These are phyloP conservation scores for Acer saccharum DNA, from an alignment of 345 rosid species.

Conservation along the genomic window DNA sequence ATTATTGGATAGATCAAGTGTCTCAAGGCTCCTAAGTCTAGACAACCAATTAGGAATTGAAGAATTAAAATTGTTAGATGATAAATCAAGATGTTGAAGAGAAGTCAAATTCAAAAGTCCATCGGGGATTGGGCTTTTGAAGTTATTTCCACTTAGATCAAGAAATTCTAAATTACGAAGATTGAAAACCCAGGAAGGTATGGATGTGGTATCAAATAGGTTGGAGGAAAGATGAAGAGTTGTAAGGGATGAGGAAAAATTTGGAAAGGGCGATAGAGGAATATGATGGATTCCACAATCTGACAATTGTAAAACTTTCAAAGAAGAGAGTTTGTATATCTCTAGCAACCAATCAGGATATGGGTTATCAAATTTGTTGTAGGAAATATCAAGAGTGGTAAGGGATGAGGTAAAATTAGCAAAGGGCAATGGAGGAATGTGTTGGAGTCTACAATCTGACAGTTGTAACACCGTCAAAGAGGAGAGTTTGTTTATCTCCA, in stretches of 20 bases:
- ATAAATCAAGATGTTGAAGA: not conserved
- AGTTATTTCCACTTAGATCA: not conserved
- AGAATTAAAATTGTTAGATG: not conserved
- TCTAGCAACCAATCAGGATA: not conserved
- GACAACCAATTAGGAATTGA: conserved; percentile 15
- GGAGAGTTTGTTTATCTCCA: conserved; percentile 12
- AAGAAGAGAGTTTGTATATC: conserved; percentile 13
- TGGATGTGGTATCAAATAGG: not conserved
- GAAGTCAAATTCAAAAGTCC: not conserved
- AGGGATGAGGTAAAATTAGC: conserved; percentile 22
- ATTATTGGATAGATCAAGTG: no score
- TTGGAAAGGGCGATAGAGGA: not conserved
- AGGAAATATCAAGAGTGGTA: not conserved
- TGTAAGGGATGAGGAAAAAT: conserved; percentile 20
- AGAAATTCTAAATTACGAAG: not conserved
- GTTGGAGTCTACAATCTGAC: not conserved
- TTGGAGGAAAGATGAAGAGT: not conserved
- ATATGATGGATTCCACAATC: not conserved
- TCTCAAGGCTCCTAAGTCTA: no score
- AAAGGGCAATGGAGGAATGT: not conserved
- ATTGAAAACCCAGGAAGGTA: not conserved
- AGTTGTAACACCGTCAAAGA: conserved; percentile 9
- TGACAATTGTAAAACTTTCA: conserved; percentile 5
- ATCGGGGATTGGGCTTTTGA: not conserved
- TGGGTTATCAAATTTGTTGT: not conserved